Percentiles rank a stretch among this genome's conserved stretches.
Evolutionary conservation across 495 filamentous ascomycete genomes (phyloP).

Genomic region (Hyphodiscus hymeniophilus): DNA sequence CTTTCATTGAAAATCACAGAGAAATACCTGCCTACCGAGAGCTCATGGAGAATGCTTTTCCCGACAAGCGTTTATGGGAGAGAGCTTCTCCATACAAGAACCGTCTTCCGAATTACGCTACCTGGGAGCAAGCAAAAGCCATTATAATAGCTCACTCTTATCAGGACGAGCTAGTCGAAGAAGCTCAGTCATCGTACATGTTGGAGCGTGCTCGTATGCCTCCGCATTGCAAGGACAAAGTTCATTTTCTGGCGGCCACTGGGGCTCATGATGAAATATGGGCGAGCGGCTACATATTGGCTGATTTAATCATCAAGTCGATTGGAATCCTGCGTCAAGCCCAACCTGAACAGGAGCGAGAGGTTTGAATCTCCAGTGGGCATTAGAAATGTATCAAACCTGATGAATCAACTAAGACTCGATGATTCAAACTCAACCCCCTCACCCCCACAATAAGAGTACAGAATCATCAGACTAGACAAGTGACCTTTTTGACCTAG

Average conservation of each 20-base stretch:
- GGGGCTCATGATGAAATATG: conserved; percentile 19
- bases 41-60: conserved; percentile 18
- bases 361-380: too few species aligned
- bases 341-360: too few species aligned
- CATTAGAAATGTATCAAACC: too few species aligned
- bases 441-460: too few species aligned
- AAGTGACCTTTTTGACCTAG: too few species aligned
- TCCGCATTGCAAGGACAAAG: conserved; percentile 2
- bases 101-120: neutral
- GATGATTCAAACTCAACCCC: too few species aligned
- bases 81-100: conserved; percentile 10
- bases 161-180: conserved; percentile 18
- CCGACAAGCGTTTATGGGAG: conserved; percentile 11
- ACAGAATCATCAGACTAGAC: too few species aligned
- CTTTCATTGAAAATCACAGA: conserved; percentile 12
- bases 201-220: conserved; percentile 3
- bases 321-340: neutral
- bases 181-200: conserved; percentile 15
- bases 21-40: conserved; percentile 12
- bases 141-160: conserved; percentile 19
- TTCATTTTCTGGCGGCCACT: conserved; percentile 6
- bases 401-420: too few species aligned
- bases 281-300: conserved; percentile 12
- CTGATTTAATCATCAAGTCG: conserved; percentile 10
- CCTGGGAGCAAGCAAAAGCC: conserved; percentile 12